Percentiles rank a stretch among this genome's conserved stretches.
These are phyloP conservation scores for Zasmidium cellare DNA, from an alignment of 2,329 filamentous ascomycete species.

Conservation along the genomic window DNA sequence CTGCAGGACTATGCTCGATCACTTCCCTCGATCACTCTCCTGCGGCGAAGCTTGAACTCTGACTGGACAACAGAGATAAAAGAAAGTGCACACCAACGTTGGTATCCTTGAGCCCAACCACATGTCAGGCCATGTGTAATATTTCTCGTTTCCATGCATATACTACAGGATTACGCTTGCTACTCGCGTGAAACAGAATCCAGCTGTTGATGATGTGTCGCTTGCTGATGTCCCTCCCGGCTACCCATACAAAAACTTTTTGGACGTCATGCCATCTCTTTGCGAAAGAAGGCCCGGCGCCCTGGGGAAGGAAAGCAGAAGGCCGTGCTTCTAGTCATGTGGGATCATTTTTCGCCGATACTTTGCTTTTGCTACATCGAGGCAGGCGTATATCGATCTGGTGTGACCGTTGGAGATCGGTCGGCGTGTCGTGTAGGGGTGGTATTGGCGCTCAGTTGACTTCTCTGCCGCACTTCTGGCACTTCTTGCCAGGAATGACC, in stretches of 20 bases:
- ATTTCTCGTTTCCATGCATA: not conserved
- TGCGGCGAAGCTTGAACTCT: too few species aligned
- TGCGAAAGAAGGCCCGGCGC: not conserved
- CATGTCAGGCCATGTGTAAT: not conserved
- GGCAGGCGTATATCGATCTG: not conserved
- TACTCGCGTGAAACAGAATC: not conserved
- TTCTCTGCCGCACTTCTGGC: conserved; percentile 35
- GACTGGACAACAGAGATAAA: too few species aligned
- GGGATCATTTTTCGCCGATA: not conserved
- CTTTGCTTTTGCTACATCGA: not conserved
- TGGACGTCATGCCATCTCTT: not conserved
- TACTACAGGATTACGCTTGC: not conserved
- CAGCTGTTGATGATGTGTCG: not conserved
- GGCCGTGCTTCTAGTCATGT: not conserved
- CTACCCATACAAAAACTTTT: not conserved
- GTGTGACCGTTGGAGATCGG: not conserved
- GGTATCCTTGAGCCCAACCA: not conserved
- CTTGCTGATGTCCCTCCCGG: not conserved
- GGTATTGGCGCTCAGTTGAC: conserved; percentile 25
- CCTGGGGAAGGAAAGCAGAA: not conserved
- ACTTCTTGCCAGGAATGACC: conserved; percentile 39
- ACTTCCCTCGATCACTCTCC: not conserved
- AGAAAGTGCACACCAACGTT: too few species aligned
- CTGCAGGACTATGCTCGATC: not conserved
- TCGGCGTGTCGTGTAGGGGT: not conserved